Evolutionary conservation across 257 asterid genomes (phyloP).

Genomic region (Scutellaria galericulata): DNA sequence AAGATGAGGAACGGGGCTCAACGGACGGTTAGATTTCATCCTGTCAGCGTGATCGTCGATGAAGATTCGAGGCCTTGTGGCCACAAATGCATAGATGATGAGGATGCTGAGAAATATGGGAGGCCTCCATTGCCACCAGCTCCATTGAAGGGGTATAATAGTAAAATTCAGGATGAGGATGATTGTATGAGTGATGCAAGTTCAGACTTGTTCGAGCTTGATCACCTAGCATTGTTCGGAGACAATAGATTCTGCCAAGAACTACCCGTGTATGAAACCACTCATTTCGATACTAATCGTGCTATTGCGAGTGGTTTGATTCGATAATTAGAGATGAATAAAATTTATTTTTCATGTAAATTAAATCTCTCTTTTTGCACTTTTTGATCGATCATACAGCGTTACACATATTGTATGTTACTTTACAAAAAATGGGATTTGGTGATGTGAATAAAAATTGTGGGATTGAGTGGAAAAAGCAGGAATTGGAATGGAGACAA

Average conservation of each 20-base stretch:
- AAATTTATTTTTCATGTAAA: conserved; percentile 4
- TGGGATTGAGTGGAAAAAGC: conserved; percentile 43
- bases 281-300: conserved; percentile 55
- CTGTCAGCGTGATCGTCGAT: conserved; percentile 67
- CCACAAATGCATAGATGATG: conserved; percentile 41
- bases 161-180: conserved; percentile 30
- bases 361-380: not conserved
- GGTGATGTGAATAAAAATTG: conserved; percentile 30
- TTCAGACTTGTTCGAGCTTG: conserved; percentile 87
- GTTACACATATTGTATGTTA: too few species aligned
- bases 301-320: conserved; percentile 61
- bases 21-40: conserved; percentile 72
- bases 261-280: conserved; percentile 87
- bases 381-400: too few species aligned
- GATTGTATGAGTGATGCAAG: conserved; percentile 76
- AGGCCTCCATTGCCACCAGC: conserved; percentile 40
- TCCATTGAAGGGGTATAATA: conserved; percentile 16
- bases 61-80: conserved; percentile 67
- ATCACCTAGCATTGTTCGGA: conserved; percentile 59
- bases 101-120: conserved; percentile 29
- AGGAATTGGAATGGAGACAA: conserved; percentile 47
- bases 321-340: conserved; percentile 36
- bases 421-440: too few species aligned
- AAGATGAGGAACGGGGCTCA: conserved; percentile 42
- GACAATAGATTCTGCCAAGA: conserved; percentile 63